A percentile compares a stretch with the other conserved stretches of the same genome.
Evolutionary conservation across 352 stramenopile genomes (phyloP).

Genomic region (Phytophthora lateralis): DNA sequence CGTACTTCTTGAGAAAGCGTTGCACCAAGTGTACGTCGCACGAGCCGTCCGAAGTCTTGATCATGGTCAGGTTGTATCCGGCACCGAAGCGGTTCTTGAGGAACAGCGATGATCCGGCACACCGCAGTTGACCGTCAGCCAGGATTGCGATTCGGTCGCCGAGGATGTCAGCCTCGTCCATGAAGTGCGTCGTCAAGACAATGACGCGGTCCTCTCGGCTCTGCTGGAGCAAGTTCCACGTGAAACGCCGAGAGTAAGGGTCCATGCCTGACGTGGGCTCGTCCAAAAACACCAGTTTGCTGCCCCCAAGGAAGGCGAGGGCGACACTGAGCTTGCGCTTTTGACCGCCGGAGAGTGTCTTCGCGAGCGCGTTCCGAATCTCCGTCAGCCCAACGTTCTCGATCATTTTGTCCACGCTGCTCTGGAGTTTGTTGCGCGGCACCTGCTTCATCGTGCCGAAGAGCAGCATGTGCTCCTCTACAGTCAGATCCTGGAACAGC

Average conservation of each 20-base stretch:
- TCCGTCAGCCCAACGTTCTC: conserved; percentile 89
- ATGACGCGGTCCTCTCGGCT: conserved; percentile 88
- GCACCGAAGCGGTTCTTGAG: conserved; percentile 94
- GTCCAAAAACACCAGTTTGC: conserved; percentile 90
- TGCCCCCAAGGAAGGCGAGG: conserved; percentile 94
- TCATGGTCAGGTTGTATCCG: conserved; percentile 87
- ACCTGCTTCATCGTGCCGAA: conserved; percentile 93
- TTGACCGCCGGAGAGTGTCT: conserved; percentile 89
- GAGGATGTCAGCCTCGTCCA: conserved; percentile 78
- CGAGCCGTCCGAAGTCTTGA: conserved; percentile 36
- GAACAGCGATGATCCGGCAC: conserved; percentile 87
- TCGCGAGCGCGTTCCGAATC: conserved; percentile 72
- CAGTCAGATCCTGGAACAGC: conserved; percentile 94
- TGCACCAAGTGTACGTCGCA: conserved; percentile 39
- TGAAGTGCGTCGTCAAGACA: conserved; percentile 84
- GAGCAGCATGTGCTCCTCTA: conserved; percentile 94
- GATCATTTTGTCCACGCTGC: conserved; percentile 59
- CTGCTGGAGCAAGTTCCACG: conserved; percentile 93
- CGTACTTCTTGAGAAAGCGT: conserved; percentile 51
- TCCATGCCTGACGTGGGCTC: conserved; percentile 97
- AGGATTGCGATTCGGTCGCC: conserved; percentile 93
- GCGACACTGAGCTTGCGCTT: conserved; percentile 97
- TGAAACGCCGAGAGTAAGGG: conserved; percentile 93
- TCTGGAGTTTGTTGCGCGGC: conserved; percentile 46
- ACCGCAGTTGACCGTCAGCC: conserved; percentile 89